These are phyloP conservation scores for Calonectria pseudoturangicola DNA, from an alignment of 2,329 filamentous ascomycete species.

Conservation along the genomic window DNA sequence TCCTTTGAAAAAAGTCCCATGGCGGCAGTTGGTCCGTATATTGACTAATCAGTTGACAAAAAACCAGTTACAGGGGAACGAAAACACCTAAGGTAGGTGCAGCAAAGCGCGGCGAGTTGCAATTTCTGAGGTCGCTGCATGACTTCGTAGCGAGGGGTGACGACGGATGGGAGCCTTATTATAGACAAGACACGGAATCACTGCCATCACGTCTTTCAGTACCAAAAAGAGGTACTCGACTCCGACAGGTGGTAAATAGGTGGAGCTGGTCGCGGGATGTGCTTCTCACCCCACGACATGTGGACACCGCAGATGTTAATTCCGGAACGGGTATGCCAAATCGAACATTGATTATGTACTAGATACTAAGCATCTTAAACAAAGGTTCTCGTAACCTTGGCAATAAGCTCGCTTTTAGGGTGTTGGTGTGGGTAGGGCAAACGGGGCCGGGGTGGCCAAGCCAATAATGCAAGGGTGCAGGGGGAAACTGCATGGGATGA, in stretches of 20 bases:
- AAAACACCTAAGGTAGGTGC: neutral
- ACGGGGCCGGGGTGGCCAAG: constrained; percentile 7
- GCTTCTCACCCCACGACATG: constrained; percentile 1
- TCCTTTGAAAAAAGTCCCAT: constrained; percentile 40
- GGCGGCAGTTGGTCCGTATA: neutral
- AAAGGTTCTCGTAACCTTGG: constrained; percentile 8
- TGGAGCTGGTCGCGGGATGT: constrained; percentile 10
- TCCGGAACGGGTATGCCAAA: neutral
- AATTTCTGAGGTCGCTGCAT: neutral
- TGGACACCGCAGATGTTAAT: neutral
- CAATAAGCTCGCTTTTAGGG: constrained; percentile 1
- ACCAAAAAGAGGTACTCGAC: neutral
- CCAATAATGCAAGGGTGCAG: neutral
- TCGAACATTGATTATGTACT: constrained; percentile 12
- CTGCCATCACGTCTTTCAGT: neutral
- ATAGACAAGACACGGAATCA: neutral
- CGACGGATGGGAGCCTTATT: neutral
- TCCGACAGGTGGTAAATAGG: neutral
- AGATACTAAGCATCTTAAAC: neutral
- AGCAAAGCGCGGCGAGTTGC: neutral
- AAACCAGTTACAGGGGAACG: neutral
- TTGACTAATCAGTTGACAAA: neutral
- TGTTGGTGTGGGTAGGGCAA: constrained; percentile 1
- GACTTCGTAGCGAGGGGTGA: too few relatives aligned
- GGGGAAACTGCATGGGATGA: neutral